Base-by-base conservation (phyloP, 2,329 filamentous ascomycete species). In the Fusarium euwallaceae region DNA sequence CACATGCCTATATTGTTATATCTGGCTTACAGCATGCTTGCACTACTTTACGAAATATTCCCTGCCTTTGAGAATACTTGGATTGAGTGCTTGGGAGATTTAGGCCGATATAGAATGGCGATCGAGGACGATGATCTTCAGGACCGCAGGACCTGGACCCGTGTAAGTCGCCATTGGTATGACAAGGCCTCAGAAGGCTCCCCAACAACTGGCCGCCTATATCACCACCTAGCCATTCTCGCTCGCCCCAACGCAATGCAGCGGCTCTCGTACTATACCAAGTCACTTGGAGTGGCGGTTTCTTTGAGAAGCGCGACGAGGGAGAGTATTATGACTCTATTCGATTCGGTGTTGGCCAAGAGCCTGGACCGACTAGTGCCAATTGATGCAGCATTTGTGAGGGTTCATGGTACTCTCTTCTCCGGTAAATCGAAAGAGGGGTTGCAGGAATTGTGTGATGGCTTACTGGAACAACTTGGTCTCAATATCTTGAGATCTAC, bases 1-100 rank as follows among this genome's bases (percentile, higher is more conserved):
- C 93, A 97, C 66, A 98, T 98, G 95, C 85, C 98, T 0, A 91
- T 92, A 0, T 98, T 98, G 64, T 95, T 98, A 1, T 97, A 97
- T 73, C 83, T 96, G 14, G 93, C 95, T 0, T 98, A 98, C 74
- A 93, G 92, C 3, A 97, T 97, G 91, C 94, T 98, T 89, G 93
- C 94, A 0, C 82, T 98, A 0, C 83, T 98, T 0, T 93, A 95
- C 68, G 95, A 98, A 77, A 97, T 94, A 0, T 94, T 98, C 0
- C 92, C 93, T 0, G 87, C 89, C 0, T 98, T 97, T 74, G 90
- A 93, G 62, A 93, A 97, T 67, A 98, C 94, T 0, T 98, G 96
- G 96, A 94, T 97, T 12, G 96, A 98, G 75, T 98, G 95, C 63
- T 85, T 98, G 0, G 96, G 96, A 0, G 95, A 98, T 78, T 83